Percentiles rank a stretch among this genome's conserved stretches.
Evolutionary conservation across 2,329 filamentous ascomycete genomes (phyloP).

Genomic region (Pseudogymnoascus sp.): DNA sequence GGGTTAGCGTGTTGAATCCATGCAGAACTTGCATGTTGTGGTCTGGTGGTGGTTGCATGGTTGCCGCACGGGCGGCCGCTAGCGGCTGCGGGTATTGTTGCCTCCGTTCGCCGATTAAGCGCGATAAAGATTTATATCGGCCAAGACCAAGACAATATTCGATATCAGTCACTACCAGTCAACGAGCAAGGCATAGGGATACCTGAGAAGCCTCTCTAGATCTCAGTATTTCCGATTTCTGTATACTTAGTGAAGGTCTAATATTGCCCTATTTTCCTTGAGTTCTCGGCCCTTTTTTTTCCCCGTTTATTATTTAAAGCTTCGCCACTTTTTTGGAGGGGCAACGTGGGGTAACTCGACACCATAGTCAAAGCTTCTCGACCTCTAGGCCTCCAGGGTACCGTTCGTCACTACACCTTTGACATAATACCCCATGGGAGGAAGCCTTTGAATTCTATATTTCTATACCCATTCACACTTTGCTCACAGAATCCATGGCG

Average conservation of each 20-base stretch:
- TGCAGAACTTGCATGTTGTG: constrained; percentile 4
- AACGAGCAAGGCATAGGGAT: neutral
- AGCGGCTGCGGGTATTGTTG: neutral
- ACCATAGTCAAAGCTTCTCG: neutral
- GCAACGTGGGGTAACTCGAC: constrained; percentile 3
- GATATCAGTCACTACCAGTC: neutral
- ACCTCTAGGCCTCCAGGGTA: neutral
- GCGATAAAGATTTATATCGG: constrained; percentile 7
- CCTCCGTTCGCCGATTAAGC: constrained; percentile 2
- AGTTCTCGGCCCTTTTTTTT: neutral
- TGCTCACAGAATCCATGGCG: neutral
- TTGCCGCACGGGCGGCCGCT: constrained; percentile 2
- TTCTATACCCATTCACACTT: neutral
- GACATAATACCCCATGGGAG: neutral
- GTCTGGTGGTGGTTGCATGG: constrained; percentile 6
- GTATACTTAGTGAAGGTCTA: neutral
- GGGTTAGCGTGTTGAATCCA: neutral
- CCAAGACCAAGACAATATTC: neutral
- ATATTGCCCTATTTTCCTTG: neutral
- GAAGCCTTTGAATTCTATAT: neutral
- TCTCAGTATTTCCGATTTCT: neutral
- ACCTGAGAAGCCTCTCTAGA: neutral
- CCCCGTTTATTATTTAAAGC: neutral
- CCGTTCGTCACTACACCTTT: neutral
- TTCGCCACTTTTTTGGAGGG: constrained; percentile 1